Evolutionary conservation across 768 basidiomycete species (phyloP).

Genomic region (Suillus alpinus): DNA sequence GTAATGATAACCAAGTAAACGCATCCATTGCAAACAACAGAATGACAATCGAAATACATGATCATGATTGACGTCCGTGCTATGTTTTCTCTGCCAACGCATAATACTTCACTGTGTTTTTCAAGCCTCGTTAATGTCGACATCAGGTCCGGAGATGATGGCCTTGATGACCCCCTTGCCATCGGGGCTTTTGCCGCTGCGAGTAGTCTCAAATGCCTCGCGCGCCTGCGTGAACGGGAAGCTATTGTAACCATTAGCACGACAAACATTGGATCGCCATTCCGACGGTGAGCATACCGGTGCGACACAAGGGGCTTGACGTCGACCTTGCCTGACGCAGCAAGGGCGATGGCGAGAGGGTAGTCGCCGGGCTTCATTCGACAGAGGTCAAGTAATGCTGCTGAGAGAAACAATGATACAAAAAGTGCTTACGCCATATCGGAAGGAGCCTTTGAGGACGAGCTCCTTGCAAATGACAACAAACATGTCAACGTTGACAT

Average conservation of each 20-base stretch:
- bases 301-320: constrained; percentile 89
- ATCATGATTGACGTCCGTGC: neutral
- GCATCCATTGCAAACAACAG: neutral
- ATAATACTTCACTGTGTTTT: neutral
- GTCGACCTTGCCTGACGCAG: constrained; percentile 77
- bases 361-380: constrained; percentile 73
- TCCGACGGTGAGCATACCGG: constrained; percentile 41
- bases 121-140: constrained; percentile 42
- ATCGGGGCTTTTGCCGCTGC: constrained; percentile 76
- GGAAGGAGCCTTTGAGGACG: constrained; percentile 86
- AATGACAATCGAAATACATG: neutral
- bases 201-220: constrained; percentile 79
- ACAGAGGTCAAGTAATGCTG: neutral
- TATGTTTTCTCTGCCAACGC: neutral
- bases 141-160: constrained; percentile 81
- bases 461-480: constrained; percentile 76
- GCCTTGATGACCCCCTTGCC: constrained; percentile 89
- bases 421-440: constrained; percentile 60
- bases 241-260: constrained; percentile 32
- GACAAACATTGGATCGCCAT: constrained; percentile 12
- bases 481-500: constrained; percentile 72
- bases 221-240: constrained; percentile 76
- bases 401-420: neutral
- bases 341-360: constrained; percentile 80
- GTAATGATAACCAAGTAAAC: no score